These are phyloP conservation scores for Pulveroboletus frians DNA, from an alignment of 768 basidiomycete species.

Conservation along the genomic window DNA sequence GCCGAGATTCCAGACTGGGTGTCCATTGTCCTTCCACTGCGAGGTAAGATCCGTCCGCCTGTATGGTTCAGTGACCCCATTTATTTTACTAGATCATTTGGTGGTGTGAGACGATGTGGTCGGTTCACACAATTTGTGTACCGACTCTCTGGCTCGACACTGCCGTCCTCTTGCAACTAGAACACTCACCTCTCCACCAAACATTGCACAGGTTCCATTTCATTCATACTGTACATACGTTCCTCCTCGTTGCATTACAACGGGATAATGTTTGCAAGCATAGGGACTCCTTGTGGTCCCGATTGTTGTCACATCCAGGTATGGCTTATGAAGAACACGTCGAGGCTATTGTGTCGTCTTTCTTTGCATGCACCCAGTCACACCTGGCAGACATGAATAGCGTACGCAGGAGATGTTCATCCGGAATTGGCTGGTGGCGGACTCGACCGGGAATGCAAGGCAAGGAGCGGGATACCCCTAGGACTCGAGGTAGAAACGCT, in stretches of 20 bases:
- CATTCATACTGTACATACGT: slow-evolving; percentile 26
- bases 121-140: neutral
- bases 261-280: slow-evolving; percentile 5
- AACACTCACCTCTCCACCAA: slow-evolving; percentile 5
- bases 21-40: slow-evolving; percentile 67
- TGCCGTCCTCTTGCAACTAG: neutral
- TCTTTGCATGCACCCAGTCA: slow-evolving; percentile 8
- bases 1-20: slow-evolving; percentile 70
- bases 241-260: slow-evolving; percentile 21
- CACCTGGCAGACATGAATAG: slow-evolving; percentile 10
- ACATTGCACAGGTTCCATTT: slow-evolving; percentile 18
- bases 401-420: slow-evolving; percentile 15
- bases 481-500: slow-evolving; percentile 25
- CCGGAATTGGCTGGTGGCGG: slow-evolving; percentile 25
- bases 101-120: slow-evolving; percentile 17
- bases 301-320: slow-evolving; percentile 7
- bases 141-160: slow-evolving; percentile 3
- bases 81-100: slow-evolving; percentile 21
- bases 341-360: slow-evolving; percentile 9
- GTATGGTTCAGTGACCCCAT: slow-evolving; percentile 3
- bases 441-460: neutral
- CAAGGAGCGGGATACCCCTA: slow-evolving; percentile 8
- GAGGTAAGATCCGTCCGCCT: slow-evolving; percentile 47
- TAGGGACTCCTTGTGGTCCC: slow-evolving; percentile 11
- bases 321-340: slow-evolving; percentile 24